Conservation (phyloP, 23 red algal species). For the Gracilaria gracilis region DNA sequence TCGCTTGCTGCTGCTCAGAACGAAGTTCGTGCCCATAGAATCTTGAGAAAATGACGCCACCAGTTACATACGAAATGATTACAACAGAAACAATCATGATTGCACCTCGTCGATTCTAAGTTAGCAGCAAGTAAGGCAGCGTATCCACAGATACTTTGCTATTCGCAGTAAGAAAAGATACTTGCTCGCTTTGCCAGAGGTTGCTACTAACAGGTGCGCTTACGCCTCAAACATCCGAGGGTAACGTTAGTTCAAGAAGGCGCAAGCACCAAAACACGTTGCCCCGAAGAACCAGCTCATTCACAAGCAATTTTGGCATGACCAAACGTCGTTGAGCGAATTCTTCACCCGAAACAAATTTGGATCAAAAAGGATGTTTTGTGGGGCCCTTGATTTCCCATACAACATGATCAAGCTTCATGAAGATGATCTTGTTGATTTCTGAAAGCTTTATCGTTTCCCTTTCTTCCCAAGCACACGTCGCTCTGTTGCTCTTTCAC, state of each 20-base stretch:
- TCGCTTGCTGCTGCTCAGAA: slow-evolving; percentile 68
- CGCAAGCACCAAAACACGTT: too few relatives aligned
- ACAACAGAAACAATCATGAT: slow-evolving; percentile 75
- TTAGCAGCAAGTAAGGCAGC: not conserved
- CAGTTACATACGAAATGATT: slow-evolving; percentile 68
- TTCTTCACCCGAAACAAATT: not conserved
- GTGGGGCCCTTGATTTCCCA: not conserved
- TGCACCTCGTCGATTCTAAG: not conserved
- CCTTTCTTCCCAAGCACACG: not conserved
- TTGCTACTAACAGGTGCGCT: too few relatives aligned
- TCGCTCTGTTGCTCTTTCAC: not conserved
- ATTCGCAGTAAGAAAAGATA: not conserved
- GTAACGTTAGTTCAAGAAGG: too few relatives aligned
- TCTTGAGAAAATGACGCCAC: slow-evolving; percentile 83
- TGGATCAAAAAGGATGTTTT: slow-evolving; percentile 30
- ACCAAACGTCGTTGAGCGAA: not conserved
- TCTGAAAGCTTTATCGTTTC: too few relatives aligned
- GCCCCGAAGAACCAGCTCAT: too few relatives aligned
- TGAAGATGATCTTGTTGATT: not conserved
- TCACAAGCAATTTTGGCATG: too few relatives aligned
- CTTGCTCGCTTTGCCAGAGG: too few relatives aligned
- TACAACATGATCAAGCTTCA: not conserved
- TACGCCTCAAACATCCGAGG: too few relatives aligned
- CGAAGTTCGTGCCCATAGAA: slow-evolving; percentile 76
- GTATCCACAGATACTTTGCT: not conserved